A percentile compares a stretch with the other conserved stretches of the same genome.
phyloP scores from a whole-genome alignment of 208 protist genomes.

The Herpetomonas samuelpessoai region DNA sequence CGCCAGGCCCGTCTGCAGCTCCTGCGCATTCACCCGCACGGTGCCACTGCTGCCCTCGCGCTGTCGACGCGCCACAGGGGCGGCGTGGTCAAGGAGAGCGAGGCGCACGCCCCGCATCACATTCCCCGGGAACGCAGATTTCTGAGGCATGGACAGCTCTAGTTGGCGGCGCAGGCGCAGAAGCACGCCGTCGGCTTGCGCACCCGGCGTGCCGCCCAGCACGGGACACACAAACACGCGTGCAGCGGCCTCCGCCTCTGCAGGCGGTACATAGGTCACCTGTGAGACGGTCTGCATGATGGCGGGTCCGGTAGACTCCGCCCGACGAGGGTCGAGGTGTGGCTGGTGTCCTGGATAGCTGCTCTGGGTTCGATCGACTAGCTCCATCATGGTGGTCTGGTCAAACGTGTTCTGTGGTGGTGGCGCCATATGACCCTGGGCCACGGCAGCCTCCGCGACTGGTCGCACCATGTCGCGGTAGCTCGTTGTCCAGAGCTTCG shows the following conservation, averaged over 20 bases:
- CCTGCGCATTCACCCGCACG: conserved; percentile 55
- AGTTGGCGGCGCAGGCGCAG: conserved; percentile 68
- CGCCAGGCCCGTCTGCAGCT: conserved; percentile 60
- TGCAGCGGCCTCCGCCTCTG: conserved; percentile 22
- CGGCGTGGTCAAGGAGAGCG: conserved; percentile 27
- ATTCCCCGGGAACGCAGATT: conserved; percentile 71
- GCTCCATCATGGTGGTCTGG: conserved; percentile 69
- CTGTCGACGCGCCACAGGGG: conserved; percentile 7
- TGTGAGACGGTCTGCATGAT: conserved; percentile 19
- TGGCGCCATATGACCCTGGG: background rate
- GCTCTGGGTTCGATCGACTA: conserved; percentile 69
- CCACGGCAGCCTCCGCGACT: background rate
- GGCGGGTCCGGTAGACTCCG: conserved; percentile 7
- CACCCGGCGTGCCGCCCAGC: conserved; percentile 41
- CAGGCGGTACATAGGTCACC: conserved; percentile 25
- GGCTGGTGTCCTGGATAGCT: conserved; percentile 84
- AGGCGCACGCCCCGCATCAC: conserved; percentile 53
- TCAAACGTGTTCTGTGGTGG: conserved; percentile 30
- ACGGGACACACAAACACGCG: conserved; percentile 48
- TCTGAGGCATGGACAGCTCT: conserved; percentile 30
- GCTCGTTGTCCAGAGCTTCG: conserved; percentile 53
- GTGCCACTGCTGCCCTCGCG: conserved; percentile 19
- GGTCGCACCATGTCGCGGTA: conserved; percentile 38
- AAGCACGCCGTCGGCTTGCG: conserved; percentile 63
- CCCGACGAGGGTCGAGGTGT: conserved; percentile 55